A percentile compares a stretch with the other conserved stretches of the same genome.
phyloP scores from a whole-genome alignment of 2,329 filamentous ascomycete genomes.

The Aspergillus viridinutans region DNA sequence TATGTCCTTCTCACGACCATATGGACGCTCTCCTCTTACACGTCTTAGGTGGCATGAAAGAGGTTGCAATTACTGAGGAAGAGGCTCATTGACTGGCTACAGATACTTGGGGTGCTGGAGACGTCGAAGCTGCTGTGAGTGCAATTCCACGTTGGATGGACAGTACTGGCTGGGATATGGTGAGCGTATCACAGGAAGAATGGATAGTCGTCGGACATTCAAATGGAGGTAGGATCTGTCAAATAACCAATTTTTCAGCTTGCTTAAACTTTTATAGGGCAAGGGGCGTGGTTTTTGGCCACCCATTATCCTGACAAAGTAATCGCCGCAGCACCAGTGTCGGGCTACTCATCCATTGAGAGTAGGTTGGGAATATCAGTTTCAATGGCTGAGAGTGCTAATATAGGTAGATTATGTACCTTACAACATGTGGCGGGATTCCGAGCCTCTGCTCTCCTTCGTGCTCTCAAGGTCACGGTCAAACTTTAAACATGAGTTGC shows the following conservation, averaged over 20 bases:
- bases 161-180: constrained; percentile 46
- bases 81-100: background rate
- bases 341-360: constrained; percentile 57
- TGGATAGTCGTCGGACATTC: constrained; percentile 57
- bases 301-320: constrained; percentile 55
- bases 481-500: constrained; percentile 53
- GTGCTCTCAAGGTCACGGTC: constrained; percentile 48
- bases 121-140: constrained; percentile 51
- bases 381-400: constrained; percentile 1
- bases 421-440: constrained; percentile 52
- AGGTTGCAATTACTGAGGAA: background rate
- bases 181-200: constrained; percentile 41
- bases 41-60: background rate
- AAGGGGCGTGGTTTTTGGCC: constrained; percentile 55
- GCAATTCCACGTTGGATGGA: constrained; percentile 51
- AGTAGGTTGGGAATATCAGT: constrained; percentile 15
- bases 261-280: constrained; percentile 30
- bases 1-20: background rate
- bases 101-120: constrained; percentile 54
- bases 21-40: background rate
- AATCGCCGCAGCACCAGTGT: constrained; percentile 54
- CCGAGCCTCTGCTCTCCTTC: constrained; percentile 48
- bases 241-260: background rate
- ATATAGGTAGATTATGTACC: constrained; percentile 49
- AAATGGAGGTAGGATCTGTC: constrained; percentile 46